Evolutionary conservation across 768 basidiomycete species (phyloP), one percentile per base, ranked within the genome.

Genomic region (Multifurca ochricompacta): DNA sequence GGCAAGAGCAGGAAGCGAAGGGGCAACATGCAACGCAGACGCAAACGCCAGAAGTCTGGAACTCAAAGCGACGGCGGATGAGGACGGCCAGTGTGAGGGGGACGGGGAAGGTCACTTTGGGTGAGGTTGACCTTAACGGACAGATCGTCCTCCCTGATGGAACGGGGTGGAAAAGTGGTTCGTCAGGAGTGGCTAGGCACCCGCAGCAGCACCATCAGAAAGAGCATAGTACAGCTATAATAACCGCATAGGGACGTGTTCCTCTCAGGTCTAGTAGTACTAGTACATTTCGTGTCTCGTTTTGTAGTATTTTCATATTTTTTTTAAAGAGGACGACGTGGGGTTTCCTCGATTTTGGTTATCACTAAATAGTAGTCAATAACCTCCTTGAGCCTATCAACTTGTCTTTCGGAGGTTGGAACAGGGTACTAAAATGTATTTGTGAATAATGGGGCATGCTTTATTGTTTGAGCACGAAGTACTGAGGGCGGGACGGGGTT

Each of bases 91-190:
- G 58, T 18, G 43, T 48, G 18, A 28, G n/a, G 19, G 59, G 56
- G 7, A 27, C 42, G 32, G 56, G 48, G 50, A 25, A 52, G 11
- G 14, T 41, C 5, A 4, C 37, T 4, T 3, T 27, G 28, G 36
- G 23, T 14, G 9, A 8, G 30, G 32, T 39, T n/a, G 59, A 60
- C 39, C 23, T 36, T 4, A 53, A 36, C 21, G 56, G 59, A 9
- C 59, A 58, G 51, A 60, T 60, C 21, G 46, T 60, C 9, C 45
- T 60, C 19, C 59, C 56, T 0, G 51, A 56, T 14, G 59, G 59
- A 13, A 60, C 34, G 25, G 59, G 59, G 16, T 60, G 59, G 59
- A 53, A 49, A 28, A 56, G 59, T 8, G 56, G 56, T 31, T 47
- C 47, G 18, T 23, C 23, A 11, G 23, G 27, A 4, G 13, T 4